Evolutionary conservation across 2,329 filamentous ascomycete genomes (phyloP).

Genomic region (Nectriaceae sp.): DNA sequence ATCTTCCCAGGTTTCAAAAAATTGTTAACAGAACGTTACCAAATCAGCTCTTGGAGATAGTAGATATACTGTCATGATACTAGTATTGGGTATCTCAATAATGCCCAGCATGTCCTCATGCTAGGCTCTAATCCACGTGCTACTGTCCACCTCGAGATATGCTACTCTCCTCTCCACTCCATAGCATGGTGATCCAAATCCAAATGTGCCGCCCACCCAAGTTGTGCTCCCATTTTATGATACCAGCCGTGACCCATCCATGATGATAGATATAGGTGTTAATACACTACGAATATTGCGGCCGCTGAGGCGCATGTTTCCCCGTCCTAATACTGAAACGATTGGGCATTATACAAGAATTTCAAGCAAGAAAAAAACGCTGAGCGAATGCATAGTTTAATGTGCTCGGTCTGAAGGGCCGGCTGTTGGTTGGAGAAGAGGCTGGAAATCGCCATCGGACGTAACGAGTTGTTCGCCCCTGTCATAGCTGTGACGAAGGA

Average conservation of each 20-base stretch:
- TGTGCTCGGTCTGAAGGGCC: not conserved
- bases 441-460: conserved; percentile 42
- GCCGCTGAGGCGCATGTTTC: not conserved
- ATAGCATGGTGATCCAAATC: conserved; percentile 6
- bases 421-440: conserved; percentile 31
- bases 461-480: conserved; percentile 39
- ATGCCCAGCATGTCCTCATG: conserved; percentile 9
- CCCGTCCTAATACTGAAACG: not conserved
- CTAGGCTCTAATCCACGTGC: conserved; percentile 11
- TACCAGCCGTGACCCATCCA: conserved; percentile 5
- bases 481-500: conserved; percentile 45
- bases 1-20: no score
- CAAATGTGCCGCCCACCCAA: not conserved
- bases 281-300: conserved; percentile 16
- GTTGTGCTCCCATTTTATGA: conserved; percentile 8
- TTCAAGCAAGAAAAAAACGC: conserved; percentile 17
- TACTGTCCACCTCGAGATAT: not conserved
- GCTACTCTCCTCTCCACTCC: not conserved
- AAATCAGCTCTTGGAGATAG: no score
- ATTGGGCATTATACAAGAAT: conserved; percentile 14
- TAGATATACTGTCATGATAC: conserved; percentile 14
- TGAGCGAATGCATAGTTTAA: conserved; percentile 16
- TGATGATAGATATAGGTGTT: conserved; percentile 13
- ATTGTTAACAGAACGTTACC: no score
- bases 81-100: conserved; percentile 25